Base-by-base conservation (phyloP, 371 early-diverging fungal genomes). In the Apophysomyces trapeziformis region DNA sequence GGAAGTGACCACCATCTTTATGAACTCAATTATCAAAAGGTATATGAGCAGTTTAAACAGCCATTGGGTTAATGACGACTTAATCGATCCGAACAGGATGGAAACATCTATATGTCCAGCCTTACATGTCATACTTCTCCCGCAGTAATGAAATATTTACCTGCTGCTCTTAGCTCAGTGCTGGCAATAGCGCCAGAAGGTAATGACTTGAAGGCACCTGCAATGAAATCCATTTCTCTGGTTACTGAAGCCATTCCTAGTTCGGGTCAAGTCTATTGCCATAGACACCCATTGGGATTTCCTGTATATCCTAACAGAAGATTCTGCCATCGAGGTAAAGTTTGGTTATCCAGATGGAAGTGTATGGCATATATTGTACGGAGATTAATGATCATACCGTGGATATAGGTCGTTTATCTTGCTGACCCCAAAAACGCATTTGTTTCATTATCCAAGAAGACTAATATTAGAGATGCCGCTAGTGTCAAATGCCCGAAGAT, bases 1-100 rank as follows among this genome's bases (percentile, higher is more conserved):
- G 95, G 95, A 46, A 86, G 76, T 64, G 88, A 92, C 67, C 95
- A 95, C 26, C 79, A 87, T 57, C 67, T 98, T 0, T 94, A 92
- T 77, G 98, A 98, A 79, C 72, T 97, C 38, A 75, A 80, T 21
- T 50, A 50, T 21, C n/a, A 21, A 4, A 50, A 50, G 21, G 54
- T 50, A 50, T 16, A 47, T n/a, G 13, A 2, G 32, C 32, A 26
- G 32, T 26, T 18, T 47, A 14, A 2, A 2, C n/a, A n/a, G 47
- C 21, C 43, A 9, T 12, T 12, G 5, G 0, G 1, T 9, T 13
- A 5, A n/a, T 2, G 4, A 5, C 9, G 11, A 50, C 11, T 11
- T 50, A 18, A 47, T 26, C 21, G 41, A 41, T 41, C 13, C 41
- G 7, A 21, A 6, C 21, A 50, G 54, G n/a, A n/a, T 50, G 21